phyloP scores from a whole-genome alignment of 2,329 filamentous ascomycete genomes.

The Phoma sp. region DNA sequence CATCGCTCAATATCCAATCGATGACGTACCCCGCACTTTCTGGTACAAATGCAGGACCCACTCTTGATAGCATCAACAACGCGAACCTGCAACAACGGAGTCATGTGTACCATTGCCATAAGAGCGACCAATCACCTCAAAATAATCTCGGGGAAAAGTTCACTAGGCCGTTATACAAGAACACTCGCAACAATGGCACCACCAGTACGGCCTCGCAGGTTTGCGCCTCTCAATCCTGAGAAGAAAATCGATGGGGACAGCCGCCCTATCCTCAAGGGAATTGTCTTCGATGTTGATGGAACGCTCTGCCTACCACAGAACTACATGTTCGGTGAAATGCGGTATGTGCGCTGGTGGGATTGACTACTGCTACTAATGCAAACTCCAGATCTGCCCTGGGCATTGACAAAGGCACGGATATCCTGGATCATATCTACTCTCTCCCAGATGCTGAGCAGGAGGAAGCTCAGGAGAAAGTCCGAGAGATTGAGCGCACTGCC shows the following conservation, averaged over 20 bases:
- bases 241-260: constrained; percentile 36
- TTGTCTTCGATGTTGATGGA: constrained; percentile 93
- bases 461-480: constrained; percentile 74
- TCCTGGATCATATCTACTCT: constrained; percentile 83
- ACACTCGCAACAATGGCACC: constrained; percentile 20
- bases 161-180: neutral
- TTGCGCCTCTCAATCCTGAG: constrained; percentile 56
- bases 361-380: neutral
- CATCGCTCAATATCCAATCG: neutral
- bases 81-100: constrained; percentile 3
- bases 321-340: constrained; percentile 95
- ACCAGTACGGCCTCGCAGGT: constrained; percentile 49
- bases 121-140: neutral
- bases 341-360: constrained; percentile 44
- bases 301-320: constrained; percentile 91
- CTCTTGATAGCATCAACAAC: constrained; percentile 6
- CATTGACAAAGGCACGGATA: constrained; percentile 77
- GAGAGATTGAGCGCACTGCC: constrained; percentile 77
- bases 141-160: neutral
- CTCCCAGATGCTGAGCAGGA: constrained; percentile 69
- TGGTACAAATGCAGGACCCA: constrained; percentile 1
- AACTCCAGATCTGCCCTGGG: constrained; percentile 60
- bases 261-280: constrained; percentile 59
- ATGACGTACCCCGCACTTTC: constrained; percentile 14
- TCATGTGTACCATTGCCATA: constrained; percentile 4